Evolutionary conservation across 148 eudicot genomes (phyloP), one percentile per base, ranked within the genome.

Genomic region (Rhododendron ovatum): DNA sequence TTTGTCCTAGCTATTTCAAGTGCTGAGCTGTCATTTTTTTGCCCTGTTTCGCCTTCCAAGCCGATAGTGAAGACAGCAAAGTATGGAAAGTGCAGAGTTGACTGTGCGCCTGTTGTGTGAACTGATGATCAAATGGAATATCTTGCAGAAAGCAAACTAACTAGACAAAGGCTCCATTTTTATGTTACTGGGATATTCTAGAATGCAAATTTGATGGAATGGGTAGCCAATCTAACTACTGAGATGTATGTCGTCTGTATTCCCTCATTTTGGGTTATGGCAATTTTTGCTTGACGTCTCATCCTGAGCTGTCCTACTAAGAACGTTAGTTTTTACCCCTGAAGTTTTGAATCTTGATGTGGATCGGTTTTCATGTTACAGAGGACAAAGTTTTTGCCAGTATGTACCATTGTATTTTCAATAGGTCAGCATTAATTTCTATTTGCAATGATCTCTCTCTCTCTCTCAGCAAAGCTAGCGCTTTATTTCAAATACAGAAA

Each of bases 1-100:
- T 87, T 89, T 96, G 74, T 88, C 84, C 22, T 86, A 86, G 86
- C 80, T 67, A 20, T 69, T 59, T 75, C 43, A 43, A 13, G 37
- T 22, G 76, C n/a, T 26, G 22, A 41, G 76, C 24, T 83, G 20
- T n/a, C 18, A 20, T 41, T 41, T 57, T 39, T 82, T 15, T 14
- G 18, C 15, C 51, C 7, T 59, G 74, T 82, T 35, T 57, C 9
- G 15, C 30, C 33, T 22, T 33, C 18, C 80, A 76, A 77, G 80
- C 51, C 1, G 28, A 20, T 77, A 22, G 33, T 41, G 51, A 77
- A 41, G 80, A 53, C 12, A 28, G 26, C 50, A 6, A 47, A 47
- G 35, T 41, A 24, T n/a, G 20, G 51, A 77, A 77, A 6, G 5
- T 78, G 55, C 57, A 45, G 55, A 47, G 55, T 78, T n/a, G 81